phyloP scores from a whole-genome alignment of 352 stramenopile species.

The Phytophthora tentaculata region DNA sequence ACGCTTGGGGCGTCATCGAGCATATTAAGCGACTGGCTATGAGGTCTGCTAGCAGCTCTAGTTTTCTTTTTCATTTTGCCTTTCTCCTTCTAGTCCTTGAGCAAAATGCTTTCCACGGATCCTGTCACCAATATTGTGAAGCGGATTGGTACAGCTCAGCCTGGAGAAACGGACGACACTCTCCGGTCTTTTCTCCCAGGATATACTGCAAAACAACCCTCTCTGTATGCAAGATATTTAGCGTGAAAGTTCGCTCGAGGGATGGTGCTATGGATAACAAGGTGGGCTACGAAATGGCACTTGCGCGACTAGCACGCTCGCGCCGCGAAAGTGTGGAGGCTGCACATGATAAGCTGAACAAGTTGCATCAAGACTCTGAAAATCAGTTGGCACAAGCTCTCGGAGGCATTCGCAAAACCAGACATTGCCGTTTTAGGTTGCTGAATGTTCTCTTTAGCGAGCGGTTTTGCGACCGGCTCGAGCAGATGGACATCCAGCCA shows the following conservation, averaged over 20 bases:
- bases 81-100: neutral
- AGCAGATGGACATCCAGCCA: constrained; percentile 1
- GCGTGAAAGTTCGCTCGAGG: neutral
- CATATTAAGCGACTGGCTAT: too few species aligned
- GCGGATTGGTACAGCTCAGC: neutral
- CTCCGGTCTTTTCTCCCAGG: neutral
- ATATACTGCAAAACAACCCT: neutral
- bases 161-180: neutral
- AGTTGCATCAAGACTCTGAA: neutral
- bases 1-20: too few species aligned
- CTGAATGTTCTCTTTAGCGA: constrained; percentile 9
- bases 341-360: neutral
- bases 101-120: neutral
- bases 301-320: neutral
- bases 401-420: neutral
- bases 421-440: constrained; percentile 3
- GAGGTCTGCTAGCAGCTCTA: too few species aligned
- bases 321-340: neutral
- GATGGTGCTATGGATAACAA: neutral
- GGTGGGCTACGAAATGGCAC: neutral
- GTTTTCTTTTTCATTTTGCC: too few species aligned
- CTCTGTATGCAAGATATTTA: neutral
- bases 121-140: neutral
- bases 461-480: constrained; percentile 4
- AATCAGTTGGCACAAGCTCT: neutral